phyloP scores from a whole-genome alignment of 805 yeast species.

The Metschnikowia colocasiae region DNA sequence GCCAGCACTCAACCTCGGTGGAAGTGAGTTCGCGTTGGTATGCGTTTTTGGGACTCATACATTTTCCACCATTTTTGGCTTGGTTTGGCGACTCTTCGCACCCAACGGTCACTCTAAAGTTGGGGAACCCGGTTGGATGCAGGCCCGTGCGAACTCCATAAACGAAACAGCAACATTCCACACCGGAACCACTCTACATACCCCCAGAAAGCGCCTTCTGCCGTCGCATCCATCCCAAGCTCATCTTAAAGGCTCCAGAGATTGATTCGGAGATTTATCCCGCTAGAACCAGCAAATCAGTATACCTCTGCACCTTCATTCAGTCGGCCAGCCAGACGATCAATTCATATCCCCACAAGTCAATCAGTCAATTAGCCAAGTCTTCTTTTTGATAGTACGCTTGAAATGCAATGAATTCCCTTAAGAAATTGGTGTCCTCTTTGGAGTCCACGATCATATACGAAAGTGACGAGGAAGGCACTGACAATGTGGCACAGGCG shows the following conservation, averaged over 20 bases:
- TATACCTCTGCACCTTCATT: too few relatives aligned
- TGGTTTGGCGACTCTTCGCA: slow-evolving; percentile 1
- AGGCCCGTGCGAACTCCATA: slow-evolving; percentile 3
- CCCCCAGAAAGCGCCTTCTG: neutral
- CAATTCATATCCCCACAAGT: too few relatives aligned
- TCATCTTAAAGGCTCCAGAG: neutral
- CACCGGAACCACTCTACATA: neutral
- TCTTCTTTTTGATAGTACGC: neutral
- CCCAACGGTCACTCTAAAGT: slow-evolving; percentile 3
- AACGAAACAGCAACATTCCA: slow-evolving; percentile 5
- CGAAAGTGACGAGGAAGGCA: slow-evolving; percentile 1
- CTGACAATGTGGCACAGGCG: neutral
- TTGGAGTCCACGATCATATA: slow-evolving; percentile 6
- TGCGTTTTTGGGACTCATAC: neutral
- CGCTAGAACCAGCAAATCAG: too few relatives aligned
- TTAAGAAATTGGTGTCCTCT: slow-evolving; percentile 17
- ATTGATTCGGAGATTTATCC: neutral
- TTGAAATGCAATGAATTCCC: slow-evolving; percentile 19
- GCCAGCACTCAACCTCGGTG: neutral
- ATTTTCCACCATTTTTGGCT: neutral
- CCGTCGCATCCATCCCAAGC: neutral
- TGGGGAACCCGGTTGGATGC: slow-evolving; percentile 2
- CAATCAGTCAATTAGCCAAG: neutral
- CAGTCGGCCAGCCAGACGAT: too few relatives aligned
- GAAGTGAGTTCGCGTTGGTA: neutral